These are phyloP conservation scores for Akebia trifoliata DNA, from an alignment of 164 flowering plant species.

Conservation along the genomic window DNA sequence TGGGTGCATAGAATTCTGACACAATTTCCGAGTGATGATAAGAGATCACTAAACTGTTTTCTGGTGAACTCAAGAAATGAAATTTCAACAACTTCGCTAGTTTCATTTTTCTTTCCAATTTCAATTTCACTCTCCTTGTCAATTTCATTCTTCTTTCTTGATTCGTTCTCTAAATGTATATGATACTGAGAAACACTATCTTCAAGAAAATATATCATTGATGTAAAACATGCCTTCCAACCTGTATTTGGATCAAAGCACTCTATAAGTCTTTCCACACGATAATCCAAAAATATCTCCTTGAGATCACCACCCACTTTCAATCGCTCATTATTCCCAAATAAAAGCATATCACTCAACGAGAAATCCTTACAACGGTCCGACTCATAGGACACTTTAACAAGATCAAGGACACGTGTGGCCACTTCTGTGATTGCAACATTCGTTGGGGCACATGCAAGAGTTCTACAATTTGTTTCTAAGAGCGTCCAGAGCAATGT, in stretches of 20 bases:
- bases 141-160: slow-evolving; percentile 4
- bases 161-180: slow-evolving; percentile 26
- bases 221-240: slow-evolving; percentile 31
- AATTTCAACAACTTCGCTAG: not conserved
- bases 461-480: slow-evolving; percentile 31
- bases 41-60: slow-evolving; percentile 19
- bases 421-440: slow-evolving; percentile 36
- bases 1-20: slow-evolving; percentile 38
- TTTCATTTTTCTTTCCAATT: too few relatives aligned
- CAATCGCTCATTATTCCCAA: slow-evolving; percentile 51
- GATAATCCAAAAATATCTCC: slow-evolving; percentile 56
- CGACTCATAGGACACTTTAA: slow-evolving; percentile 1
- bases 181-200: slow-evolving; percentile 32
- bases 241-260: slow-evolving; percentile 26
- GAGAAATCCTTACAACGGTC: slow-evolving; percentile 17
- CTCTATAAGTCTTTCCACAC: slow-evolving; percentile 33
- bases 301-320: slow-evolving; percentile 34
- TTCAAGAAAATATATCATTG: slow-evolving; percentile 42
- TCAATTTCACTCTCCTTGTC: not conserved
- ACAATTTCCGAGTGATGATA: slow-evolving; percentile 28
- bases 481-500: slow-evolving; percentile 25
- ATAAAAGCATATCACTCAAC: slow-evolving; percentile 58
- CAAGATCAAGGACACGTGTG: slow-evolving; percentile 20
- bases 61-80: slow-evolving; percentile 43
- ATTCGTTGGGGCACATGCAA: slow-evolving; percentile 53